Evolutionary conservation across 2,329 filamentous ascomycete species (phyloP).

Genomic region (Apiospora marii): DNA sequence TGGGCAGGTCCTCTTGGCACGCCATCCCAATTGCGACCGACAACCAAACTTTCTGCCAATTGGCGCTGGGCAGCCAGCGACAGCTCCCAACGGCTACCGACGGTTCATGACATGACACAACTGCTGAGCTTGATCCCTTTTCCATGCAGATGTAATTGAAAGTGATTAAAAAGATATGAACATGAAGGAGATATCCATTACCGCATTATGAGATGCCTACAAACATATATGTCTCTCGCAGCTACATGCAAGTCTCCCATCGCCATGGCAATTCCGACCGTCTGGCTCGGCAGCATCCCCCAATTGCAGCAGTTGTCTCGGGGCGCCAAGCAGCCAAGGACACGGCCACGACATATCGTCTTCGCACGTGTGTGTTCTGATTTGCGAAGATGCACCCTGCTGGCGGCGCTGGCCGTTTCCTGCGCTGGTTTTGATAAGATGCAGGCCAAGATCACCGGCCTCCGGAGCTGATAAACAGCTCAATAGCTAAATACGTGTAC

Average conservation of each 20-base stretch:
- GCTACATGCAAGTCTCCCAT: not conserved
- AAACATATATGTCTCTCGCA: not conserved
- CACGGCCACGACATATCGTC: not conserved
- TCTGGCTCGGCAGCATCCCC: not conserved
- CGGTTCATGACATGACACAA: not conserved
- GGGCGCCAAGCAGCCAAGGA: constrained; percentile 4
- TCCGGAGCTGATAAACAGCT: not conserved
- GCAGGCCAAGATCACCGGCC: not conserved
- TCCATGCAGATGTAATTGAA: not conserved
- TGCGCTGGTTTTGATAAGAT: not conserved
- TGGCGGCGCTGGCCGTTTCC: not conserved
- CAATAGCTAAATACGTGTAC: not conserved
- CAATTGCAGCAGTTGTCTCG: constrained; percentile 11
- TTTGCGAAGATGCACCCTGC: constrained; percentile 5
- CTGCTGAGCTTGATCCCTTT: not conserved
- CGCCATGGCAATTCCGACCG: not conserved
- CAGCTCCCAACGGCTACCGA: not conserved
- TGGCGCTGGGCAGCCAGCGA: not conserved
- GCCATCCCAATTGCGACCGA: constrained; percentile 3
- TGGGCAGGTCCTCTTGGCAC: not conserved
- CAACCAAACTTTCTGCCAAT: not conserved
- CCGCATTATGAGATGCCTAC: not conserved
- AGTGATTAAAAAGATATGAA: not conserved
- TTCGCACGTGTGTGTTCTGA: constrained; percentile 2
- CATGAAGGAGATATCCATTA: not conserved